Evolutionary conservation across 1,139 yeast species (phyloP).

Genomic region (Yamadazyma blattariae): DNA sequence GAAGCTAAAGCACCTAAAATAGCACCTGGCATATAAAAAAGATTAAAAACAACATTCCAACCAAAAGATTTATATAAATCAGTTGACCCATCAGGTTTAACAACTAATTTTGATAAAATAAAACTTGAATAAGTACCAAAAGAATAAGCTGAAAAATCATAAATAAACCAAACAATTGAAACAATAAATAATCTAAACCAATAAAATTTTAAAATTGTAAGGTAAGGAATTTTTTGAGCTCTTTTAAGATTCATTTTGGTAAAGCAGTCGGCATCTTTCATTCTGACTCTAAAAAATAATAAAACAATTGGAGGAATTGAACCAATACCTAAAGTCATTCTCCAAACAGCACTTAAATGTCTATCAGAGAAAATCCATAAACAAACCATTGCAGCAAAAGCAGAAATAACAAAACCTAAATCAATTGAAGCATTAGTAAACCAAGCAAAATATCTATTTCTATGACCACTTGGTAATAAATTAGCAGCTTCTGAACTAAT

Average conservation of each 20-base stretch:
- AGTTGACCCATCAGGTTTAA: slow-evolving; percentile 34
- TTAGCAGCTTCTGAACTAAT: slow-evolving; percentile 92
- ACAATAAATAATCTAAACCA: slow-evolving; percentile 77
- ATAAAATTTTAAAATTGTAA: slow-evolving; percentile 71
- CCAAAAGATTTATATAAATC: slow-evolving; percentile 78
- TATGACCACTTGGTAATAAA: slow-evolving; percentile 69
- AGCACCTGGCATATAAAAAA: slow-evolving; percentile 89
- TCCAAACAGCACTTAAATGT: slow-evolving; percentile 83
- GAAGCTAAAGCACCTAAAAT: slow-evolving; percentile 76
- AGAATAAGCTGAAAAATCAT: slow-evolving; percentile 84
- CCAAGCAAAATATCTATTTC: slow-evolving; percentile 88
- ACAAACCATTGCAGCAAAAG: slow-evolving; percentile 86
- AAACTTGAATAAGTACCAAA: slow-evolving; percentile 79
- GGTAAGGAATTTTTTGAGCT: slow-evolving; percentile 59
- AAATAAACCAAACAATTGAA: slow-evolving; percentile 83
- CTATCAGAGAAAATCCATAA: slow-evolving; percentile 75
- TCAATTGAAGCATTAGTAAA: slow-evolving; percentile 90
- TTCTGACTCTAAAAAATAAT: slow-evolving; percentile 72
- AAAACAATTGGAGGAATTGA: slow-evolving; percentile 84
- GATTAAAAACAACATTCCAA: slow-evolving; percentile 86
- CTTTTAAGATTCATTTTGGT: slow-evolving; percentile 66
- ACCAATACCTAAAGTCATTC: slow-evolving; percentile 88
- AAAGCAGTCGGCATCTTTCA: slow-evolving; percentile 71
- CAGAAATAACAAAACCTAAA: slow-evolving; percentile 75
- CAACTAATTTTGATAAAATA: slow-evolving; percentile 59